Base-by-base conservation (phyloP, 345 rosid species). In the Lepidium africanum region DNA sequence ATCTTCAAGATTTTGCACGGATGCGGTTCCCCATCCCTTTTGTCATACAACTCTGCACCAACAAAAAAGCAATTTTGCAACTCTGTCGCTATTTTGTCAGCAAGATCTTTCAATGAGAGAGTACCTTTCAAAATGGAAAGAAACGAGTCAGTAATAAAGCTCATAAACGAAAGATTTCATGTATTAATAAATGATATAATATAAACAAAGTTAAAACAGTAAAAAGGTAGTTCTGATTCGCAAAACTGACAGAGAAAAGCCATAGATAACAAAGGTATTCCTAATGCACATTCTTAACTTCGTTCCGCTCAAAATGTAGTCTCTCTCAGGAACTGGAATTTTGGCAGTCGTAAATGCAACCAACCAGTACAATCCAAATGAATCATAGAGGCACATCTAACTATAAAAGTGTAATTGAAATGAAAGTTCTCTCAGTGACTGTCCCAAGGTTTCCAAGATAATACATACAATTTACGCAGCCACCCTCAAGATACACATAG, bases 61-160 rank as follows among this genome's bases (percentile, higher is more conserved):
- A 77, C 80, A 76, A 74, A 83, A 50, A 81, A 81, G 67, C 66
- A 53, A 42, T 78, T 83, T 73, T 81, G 84, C 73, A 94, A 76
- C 71, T 94, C 84, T 50, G 72, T 59, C 39, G 85, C 81, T 70
- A 91, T 73, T 67, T 71, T 69, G 72, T 85, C 89, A 4, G 96
- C 90, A 53, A 94, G 96, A 78, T 91, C 97, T 78, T 84, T 91
- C 80, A 91, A 71, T 16, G 99, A 79, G 56, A 89, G 87, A 79
- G 81, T 86, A 72, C 96, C 97, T 94, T 77, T 69, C 71, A 74
- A 84, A 67, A 53, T 45, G 60, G 47, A 38, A 15, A 46, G 63
- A 51, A 56, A 46, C 17, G 40, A 19, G 50, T 68, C 9, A 46
- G 58, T 54, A 15, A 55, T 33, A 65, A 15, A 32, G 56, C 46